Base-by-base conservation (phyloP, 306 rosid species). In the Vigna hirtella region DNA sequence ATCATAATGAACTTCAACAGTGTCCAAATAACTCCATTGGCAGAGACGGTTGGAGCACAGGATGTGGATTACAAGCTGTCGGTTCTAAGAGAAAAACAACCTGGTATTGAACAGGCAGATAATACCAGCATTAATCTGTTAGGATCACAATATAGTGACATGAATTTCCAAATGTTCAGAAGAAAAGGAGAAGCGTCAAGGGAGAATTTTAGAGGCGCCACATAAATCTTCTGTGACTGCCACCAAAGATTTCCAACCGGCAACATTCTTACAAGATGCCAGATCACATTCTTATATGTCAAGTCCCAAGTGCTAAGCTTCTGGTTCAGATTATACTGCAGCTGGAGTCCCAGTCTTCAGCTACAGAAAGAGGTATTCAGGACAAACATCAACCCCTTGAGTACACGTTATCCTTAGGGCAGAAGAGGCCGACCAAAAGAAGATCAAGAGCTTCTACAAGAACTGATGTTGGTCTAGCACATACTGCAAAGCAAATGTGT, bases 101-200 rank as follows among this genome's bases (percentile, higher is more conserved):
- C 85, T 28, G 70, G 58, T 69, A 64, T 38, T 48, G 61, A 82
- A 61, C 65, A 15, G 30, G 83, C 76, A 56, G 72, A 82, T 57
- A 68, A 65, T 42, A 70, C 83, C 57, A 64, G 78, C 81, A 34
- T 72, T 63, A 90, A 87, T 72, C 45, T 80, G 59, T 55, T 15
- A 30, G 89, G 86, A 55, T 86, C 51, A 66, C 76, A 75, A 40
- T 71, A 71, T 70, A 87, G 82, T 73, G 11, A 3, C 2, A 2
- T 9, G 47, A 12, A n/a, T 83, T 87, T 87, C 85, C 88, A 45
- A 81, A 82, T 24, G 50, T 89, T 73, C 77, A 82, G 77, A 83
- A 85, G 86, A 87, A 82, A 80, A 85, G 72, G 82, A 89, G 87
- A 80, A 85, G 77, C 61, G 88, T 68, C 51, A 85, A 70, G 75